Percentiles rank a stretch among this genome's conserved stretches.
phyloP scores from a whole-genome alignment of 805 yeast genomes.

The Cyberlindnera amylophila region DNA sequence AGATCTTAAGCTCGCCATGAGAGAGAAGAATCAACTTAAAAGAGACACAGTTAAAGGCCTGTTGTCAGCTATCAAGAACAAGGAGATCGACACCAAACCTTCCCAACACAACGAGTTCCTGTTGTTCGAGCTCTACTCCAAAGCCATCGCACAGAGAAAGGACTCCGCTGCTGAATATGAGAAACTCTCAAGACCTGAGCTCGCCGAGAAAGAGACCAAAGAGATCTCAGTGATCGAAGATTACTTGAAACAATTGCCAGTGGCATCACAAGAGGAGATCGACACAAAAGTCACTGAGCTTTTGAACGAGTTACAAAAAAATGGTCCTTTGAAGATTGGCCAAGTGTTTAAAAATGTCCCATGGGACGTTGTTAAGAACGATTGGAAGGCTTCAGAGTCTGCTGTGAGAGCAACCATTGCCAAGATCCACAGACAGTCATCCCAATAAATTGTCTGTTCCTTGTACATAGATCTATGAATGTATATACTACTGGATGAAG shows the following conservation, averaged over 20 bases:
- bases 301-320: conserved; percentile 21
- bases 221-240: conserved; percentile 42
- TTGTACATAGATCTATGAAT: conserved; percentile 14
- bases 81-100: conserved; percentile 37
- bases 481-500: too few relatives aligned
- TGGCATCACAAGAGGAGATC: conserved; percentile 44
- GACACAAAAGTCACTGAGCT: conserved; percentile 30
- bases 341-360: conserved; percentile 31
- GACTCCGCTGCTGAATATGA: conserved; percentile 47
- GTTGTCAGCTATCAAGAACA: conserved; percentile 41
- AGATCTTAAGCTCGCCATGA: conserved; percentile 46
- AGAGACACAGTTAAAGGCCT: conserved; percentile 44
- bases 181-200: conserved; percentile 44
- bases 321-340: conserved; percentile 25
- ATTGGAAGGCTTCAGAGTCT: conserved; percentile 36
- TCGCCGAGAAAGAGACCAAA: conserved; percentile 47
- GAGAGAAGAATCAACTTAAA: conserved; percentile 37
- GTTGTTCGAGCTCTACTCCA: conserved; percentile 36
- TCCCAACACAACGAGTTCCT: conserved; percentile 32
- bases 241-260: conserved; percentile 40
- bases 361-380: conserved; percentile 31
- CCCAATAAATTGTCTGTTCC: not conserved
- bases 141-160: conserved; percentile 44
- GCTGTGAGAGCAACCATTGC: conserved; percentile 31
- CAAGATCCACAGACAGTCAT: conserved; percentile 16